Evolutionary conservation across 305 asterid species (phyloP).

Genomic region (Fraxinus albicans): DNA sequence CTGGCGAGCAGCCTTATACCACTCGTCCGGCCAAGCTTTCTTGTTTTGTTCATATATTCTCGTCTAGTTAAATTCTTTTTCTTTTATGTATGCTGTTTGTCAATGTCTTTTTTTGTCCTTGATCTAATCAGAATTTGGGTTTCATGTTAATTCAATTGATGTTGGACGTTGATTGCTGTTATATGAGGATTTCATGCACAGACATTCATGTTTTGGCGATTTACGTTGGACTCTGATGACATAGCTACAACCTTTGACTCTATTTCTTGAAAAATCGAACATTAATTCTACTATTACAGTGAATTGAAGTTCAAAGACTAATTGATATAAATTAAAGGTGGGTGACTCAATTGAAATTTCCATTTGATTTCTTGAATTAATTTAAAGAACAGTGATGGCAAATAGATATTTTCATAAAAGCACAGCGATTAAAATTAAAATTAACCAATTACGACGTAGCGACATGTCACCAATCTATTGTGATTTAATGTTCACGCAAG

Average conservation of each 20-base stretch:
- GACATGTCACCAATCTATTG: too few species aligned
- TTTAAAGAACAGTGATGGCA: too few species aligned
- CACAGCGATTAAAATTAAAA: too few species aligned
- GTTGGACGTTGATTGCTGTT: not conserved
- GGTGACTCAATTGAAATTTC: not conserved
- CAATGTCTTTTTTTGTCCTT: not conserved
- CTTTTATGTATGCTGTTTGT: not conserved
- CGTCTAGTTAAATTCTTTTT: not conserved
- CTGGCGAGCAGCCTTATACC: too few species aligned
- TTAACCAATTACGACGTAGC: too few species aligned
- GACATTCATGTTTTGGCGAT: not conserved
- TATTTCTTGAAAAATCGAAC: not conserved
- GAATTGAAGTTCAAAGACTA: not conserved
- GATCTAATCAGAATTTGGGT: not conserved
- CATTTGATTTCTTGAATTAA: too few species aligned
- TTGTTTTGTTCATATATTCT: too few species aligned
- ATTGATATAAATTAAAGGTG: not conserved
- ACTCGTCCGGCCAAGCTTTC: not conserved
- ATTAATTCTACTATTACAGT: not conserved
- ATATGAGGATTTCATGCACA: not conserved
- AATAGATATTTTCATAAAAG: too few species aligned
- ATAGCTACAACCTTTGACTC: too few species aligned
- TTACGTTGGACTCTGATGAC: too few species aligned
- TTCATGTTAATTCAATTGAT: too few species aligned
- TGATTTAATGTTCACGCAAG: too few species aligned